phyloP scores from a whole-genome alignment of 257 asterid genomes.

The Solanum arcanum region DNA sequence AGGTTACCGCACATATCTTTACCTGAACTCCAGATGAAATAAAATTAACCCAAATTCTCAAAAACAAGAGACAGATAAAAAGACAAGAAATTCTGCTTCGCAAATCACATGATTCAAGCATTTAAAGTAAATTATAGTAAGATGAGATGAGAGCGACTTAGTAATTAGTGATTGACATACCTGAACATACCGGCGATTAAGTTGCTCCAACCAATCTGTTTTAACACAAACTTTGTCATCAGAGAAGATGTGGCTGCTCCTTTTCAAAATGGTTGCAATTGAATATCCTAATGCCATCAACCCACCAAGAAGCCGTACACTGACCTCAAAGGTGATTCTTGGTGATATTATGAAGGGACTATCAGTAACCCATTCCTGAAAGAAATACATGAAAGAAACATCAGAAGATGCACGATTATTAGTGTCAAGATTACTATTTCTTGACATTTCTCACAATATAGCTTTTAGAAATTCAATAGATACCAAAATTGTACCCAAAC shows the following conservation, averaged over 20 bases:
- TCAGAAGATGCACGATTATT: conserved; percentile 1
- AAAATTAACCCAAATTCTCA: background rate
- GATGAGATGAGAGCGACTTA: background rate
- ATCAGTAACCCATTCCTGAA: conserved; percentile 99
- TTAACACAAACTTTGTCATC: conserved; percentile 71
- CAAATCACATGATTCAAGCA: background rate
- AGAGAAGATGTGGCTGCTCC: conserved; percentile 79
- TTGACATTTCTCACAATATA: background rate
- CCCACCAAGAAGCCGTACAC: conserved; percentile 99
- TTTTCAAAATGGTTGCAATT: conserved; percentile 91
- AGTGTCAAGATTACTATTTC: background rate
- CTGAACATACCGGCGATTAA: conserved; percentile 86
- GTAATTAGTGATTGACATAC: conserved; percentile 19
- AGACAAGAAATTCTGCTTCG: background rate
- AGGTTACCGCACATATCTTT: background rate
- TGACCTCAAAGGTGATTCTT: conserved; percentile 93
- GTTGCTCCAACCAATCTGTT: conserved; percentile 98
- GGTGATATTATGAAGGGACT: conserved; percentile 94
- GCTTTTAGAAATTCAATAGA: background rate
- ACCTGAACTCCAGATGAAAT: background rate
- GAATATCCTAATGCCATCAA: conserved; percentile 96
- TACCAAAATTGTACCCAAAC: background rate
- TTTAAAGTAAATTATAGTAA: background rate
- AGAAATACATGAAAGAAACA: conserved; percentile 1
- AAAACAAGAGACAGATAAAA: background rate